phyloP scores from a whole-genome alignment of 495 filamentous ascomycete genomes.

The Xylaria intraflava region DNA sequence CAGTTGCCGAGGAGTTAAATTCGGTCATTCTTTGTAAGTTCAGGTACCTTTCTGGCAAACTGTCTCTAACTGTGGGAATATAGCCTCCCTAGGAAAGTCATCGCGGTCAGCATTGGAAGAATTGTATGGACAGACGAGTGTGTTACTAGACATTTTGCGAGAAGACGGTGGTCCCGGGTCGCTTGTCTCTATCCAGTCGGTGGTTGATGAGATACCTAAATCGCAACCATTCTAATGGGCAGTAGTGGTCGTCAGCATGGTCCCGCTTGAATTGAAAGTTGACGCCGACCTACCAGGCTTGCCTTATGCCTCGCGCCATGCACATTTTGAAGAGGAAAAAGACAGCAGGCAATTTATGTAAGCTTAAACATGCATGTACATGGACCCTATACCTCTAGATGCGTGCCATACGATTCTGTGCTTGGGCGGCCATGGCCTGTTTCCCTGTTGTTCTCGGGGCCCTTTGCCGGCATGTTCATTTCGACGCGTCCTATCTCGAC shows the following conservation, averaged over 20 bases:
- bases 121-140: conserved; percentile 79
- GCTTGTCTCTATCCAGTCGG: conserved; percentile 76
- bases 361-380: no score
- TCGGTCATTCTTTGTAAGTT: conserved; percentile 81
- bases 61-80: conserved; percentile 19
- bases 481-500: no score
- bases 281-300: neutral
- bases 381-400: no score
- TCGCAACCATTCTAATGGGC: conserved; percentile 18
- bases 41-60: neutral
- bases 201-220: conserved; percentile 43
- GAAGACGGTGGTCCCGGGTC: conserved; percentile 79
- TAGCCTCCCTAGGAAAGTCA: conserved; percentile 86
- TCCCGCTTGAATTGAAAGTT: neutral
- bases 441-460: no score
- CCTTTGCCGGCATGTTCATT: no score
- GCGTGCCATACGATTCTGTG: no score
- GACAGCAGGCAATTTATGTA: no score
- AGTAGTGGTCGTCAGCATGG: neutral
- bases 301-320: no score
- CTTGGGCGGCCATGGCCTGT: no score
- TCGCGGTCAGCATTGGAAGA: conserved; percentile 81
- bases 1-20: conserved; percentile 91
- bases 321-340: no score
- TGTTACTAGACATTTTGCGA: conserved; percentile 73